Percentiles rank a stretch among this genome's conserved stretches.
These are phyloP conservation scores for Ilyonectria mors-panacis DNA, from an alignment of 2,329 filamentous ascomycete species.

Conservation along the genomic window DNA sequence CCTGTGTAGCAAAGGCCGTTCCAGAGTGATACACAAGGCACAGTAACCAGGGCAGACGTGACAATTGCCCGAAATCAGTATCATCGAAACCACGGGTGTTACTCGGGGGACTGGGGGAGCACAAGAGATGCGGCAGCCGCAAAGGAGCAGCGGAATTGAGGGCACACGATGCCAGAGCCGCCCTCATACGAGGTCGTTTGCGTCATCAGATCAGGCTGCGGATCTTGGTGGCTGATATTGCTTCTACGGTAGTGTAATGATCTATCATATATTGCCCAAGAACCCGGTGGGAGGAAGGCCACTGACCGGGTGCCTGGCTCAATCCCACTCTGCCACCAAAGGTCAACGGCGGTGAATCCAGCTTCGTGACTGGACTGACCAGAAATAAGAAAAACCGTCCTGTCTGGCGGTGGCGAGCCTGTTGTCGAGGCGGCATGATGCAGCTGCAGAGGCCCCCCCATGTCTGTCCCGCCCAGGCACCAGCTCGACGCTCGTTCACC, in stretches of 20 bases:
- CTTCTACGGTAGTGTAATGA: background rate
- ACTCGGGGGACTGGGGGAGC: slow-evolving; percentile 8
- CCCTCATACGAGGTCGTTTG: background rate
- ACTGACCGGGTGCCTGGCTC: background rate
- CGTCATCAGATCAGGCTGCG: slow-evolving; percentile 1
- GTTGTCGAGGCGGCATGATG: background rate
- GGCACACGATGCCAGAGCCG: background rate
- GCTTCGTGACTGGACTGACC: background rate
- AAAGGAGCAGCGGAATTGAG: slow-evolving; percentile 11
- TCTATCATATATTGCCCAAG: background rate
- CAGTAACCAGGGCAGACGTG: slow-evolving; percentile 8
- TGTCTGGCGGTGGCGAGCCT: background rate
- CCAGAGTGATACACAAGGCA: background rate
- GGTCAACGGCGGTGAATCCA: background rate
- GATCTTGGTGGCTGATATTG: background rate
- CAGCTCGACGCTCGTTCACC: background rate
- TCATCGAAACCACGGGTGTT: slow-evolving; percentile 3
- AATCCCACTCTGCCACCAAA: background rate
- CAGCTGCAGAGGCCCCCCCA: background rate
- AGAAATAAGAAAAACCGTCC: background rate
- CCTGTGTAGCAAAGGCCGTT: background rate
- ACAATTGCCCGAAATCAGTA: slow-evolving; percentile 25
- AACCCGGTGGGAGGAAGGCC: background rate
- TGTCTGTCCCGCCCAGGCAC: background rate
- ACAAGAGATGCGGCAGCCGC: slow-evolving; percentile 32